phyloP scores from a whole-genome alignment of 148 eudicot species.

The Camellia japonica region DNA sequence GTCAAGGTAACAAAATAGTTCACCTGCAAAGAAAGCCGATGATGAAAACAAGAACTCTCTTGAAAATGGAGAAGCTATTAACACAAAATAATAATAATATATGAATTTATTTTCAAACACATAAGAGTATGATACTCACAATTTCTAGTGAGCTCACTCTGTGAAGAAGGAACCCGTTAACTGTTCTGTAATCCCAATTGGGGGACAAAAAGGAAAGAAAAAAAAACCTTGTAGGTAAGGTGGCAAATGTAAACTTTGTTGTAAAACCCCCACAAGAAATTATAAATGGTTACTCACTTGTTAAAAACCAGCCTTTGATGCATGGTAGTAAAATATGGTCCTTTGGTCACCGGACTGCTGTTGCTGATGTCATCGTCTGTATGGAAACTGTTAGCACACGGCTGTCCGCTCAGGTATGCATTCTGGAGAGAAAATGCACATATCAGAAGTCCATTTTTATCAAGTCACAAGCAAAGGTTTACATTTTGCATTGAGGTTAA shows the following conservation, averaged over 20 bases:
- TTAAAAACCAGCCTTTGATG: constrained; percentile 14
- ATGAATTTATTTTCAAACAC: background rate
- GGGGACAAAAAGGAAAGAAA: background rate
- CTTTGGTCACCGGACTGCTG: constrained; percentile 8
- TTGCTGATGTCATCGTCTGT: constrained; percentile 22
- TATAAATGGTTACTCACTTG: constrained; percentile 18
- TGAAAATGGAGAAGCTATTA: background rate
- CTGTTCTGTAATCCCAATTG: constrained; percentile 15
- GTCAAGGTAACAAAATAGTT: constrained; percentile 40
- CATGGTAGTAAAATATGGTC: constrained; percentile 26
- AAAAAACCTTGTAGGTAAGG: background rate
- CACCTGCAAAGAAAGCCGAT: constrained; percentile 28
- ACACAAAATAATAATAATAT: background rate
- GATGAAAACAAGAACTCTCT: background rate
- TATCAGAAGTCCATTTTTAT: background rate
- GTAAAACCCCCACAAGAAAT: background rate
- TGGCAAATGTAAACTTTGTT: background rate
- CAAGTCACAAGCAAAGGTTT: background rate
- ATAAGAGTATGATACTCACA: constrained; percentile 27
- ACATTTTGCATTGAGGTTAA: background rate
- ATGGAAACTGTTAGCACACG: constrained; percentile 24
- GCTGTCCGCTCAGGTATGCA: constrained; percentile 38
- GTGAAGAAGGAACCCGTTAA: constrained; percentile 53
- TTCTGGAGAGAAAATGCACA: constrained; percentile 27
- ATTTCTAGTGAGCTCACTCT: constrained; percentile 50